A percentile compares a stretch with the other conserved stretches of the same genome.
These are phyloP conservation scores for Dillenia turbinata DNA, from an alignment of 164 flowering plant genomes.

Conservation along the genomic window DNA sequence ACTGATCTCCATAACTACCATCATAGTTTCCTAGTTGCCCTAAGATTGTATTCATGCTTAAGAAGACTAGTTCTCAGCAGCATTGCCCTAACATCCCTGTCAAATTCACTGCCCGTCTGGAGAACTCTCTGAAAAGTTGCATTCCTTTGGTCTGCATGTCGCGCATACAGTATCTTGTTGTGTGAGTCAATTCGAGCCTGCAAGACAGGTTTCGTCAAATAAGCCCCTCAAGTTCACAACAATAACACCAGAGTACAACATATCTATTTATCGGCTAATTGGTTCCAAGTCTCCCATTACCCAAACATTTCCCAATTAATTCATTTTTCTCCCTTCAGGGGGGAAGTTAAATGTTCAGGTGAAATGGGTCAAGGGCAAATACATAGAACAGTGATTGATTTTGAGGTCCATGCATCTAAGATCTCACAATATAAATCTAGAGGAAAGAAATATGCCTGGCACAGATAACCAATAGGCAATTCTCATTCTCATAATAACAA, in stretches of 20 bases:
- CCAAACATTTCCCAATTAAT: too few relatives aligned
- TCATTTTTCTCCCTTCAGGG: too few relatives aligned
- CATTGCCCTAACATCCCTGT: slow-evolving; percentile 82
- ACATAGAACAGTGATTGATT: too few relatives aligned
- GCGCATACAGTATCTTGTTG: slow-evolving; percentile 91
- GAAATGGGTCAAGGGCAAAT: too few relatives aligned
- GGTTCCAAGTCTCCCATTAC: neutral
- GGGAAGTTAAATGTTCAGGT: too few relatives aligned
- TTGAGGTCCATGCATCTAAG: too few relatives aligned
- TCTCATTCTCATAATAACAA: too few relatives aligned
- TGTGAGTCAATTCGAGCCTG: slow-evolving; percentile 99
- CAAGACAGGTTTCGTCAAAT: slow-evolving; percentile 4
- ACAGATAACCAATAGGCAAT: too few relatives aligned
- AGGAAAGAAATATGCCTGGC: too few relatives aligned
- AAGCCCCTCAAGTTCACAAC: neutral
- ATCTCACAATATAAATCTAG: too few relatives aligned
- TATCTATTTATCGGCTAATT: neutral
- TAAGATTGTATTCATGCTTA: slow-evolving; percentile 61
- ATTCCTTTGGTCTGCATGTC: slow-evolving; percentile 96
- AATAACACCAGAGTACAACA: too few relatives aligned
- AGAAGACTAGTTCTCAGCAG: slow-evolving; percentile 82
- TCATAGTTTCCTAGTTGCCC: slow-evolving; percentile 50
- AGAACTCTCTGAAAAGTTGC: slow-evolving; percentile 83
- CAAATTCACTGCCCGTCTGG: slow-evolving; percentile 86
- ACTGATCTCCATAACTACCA: too few relatives aligned